Conservation (phyloP, 768 basidiomycete species). For the Suillus luteus region DNA sequence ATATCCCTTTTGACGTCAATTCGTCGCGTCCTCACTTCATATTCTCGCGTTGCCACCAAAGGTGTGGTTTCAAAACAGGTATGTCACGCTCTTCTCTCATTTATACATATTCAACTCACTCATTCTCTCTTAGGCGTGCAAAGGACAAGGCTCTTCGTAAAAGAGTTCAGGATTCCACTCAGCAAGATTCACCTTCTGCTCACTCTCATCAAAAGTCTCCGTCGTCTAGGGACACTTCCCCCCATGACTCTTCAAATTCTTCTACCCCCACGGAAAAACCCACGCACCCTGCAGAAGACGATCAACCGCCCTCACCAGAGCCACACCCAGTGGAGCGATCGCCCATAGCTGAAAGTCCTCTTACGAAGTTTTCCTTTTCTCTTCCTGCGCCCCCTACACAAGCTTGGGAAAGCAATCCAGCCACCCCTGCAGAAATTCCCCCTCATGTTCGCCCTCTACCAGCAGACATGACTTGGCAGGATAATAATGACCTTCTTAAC, state of each 20-base stretch:
- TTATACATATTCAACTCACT: conserved; percentile 9
- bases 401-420: conserved; percentile 39
- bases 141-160: conserved; percentile 76
- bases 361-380: conserved; percentile 28
- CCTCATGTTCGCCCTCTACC: conserved; percentile 28
- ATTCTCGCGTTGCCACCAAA: conserved; percentile 36
- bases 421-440: conserved; percentile 26
- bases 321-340: conserved; percentile 11
- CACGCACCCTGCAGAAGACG: conserved; percentile 26
- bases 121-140: conserved; percentile 56
- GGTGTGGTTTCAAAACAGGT: conserved; percentile 94
- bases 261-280: conserved; percentile 45
- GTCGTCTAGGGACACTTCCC: conserved; percentile 27
- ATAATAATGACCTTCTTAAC: conserved; percentile 36
- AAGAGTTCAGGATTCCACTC: conserved; percentile 39
- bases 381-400: conserved; percentile 21
- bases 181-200: conserved; percentile 20
- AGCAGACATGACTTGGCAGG: conserved; percentile 24
- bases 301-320: conserved; percentile 12
- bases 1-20: conserved; percentile 7
- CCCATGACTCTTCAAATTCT: conserved; percentile 33
- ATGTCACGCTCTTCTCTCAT: conserved; percentile 20
- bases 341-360: conserved; percentile 13
- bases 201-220: conserved; percentile 15
- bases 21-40: conserved; percentile 23